phyloP scores from a whole-genome alignment of 768 basidiomycete genomes.

The Sporobolomyces pararoseus region DNA sequence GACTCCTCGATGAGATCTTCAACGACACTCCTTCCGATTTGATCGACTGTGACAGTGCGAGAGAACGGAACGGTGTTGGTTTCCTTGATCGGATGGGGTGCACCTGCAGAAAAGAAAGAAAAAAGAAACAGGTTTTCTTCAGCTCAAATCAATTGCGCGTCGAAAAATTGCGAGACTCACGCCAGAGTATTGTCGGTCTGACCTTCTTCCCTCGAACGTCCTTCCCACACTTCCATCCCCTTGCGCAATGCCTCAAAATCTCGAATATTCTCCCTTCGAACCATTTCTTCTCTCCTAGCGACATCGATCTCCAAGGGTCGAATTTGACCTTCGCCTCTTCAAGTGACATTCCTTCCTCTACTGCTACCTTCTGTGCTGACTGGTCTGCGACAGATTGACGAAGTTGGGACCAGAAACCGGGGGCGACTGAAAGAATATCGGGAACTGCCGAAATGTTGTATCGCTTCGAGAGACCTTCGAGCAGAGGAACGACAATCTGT shows the following conservation, averaged over 20 bases:
- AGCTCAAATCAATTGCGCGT: not conserved
- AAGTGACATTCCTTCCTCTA: not conserved
- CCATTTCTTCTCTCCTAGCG: not conserved
- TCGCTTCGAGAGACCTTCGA: not conserved
- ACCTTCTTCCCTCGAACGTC: not conserved
- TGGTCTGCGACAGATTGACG: constrained; percentile 26
- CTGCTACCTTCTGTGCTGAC: not conserved
- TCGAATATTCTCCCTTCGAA: constrained; percentile 15
- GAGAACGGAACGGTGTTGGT: constrained; percentile 17
- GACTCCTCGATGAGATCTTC: constrained; percentile 16
- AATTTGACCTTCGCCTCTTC: not conserved
- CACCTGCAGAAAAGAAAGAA: constrained; percentile 4
- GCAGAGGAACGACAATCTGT: constrained; percentile 30
- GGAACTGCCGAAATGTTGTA: constrained; percentile 22
- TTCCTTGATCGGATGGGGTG: constrained; percentile 23
- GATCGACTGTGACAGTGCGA: constrained; percentile 29
- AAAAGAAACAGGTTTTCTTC: no score
- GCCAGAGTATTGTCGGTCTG: constrained; percentile 27
- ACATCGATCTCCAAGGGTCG: constrained; percentile 16
- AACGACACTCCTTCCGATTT: constrained; percentile 30
- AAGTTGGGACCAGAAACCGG: constrained; percentile 32
- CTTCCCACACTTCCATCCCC: constrained; percentile 10
- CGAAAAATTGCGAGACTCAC: constrained; percentile 10
- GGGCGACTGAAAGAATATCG: constrained; percentile 24
- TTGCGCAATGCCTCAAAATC: constrained; percentile 12